A percentile compares a stretch with the other conserved stretches of the same genome.
These are phyloP conservation scores for Strobilomyces dryophilus DNA, from an alignment of 768 basidiomycete species.

Conservation along the genomic window DNA sequence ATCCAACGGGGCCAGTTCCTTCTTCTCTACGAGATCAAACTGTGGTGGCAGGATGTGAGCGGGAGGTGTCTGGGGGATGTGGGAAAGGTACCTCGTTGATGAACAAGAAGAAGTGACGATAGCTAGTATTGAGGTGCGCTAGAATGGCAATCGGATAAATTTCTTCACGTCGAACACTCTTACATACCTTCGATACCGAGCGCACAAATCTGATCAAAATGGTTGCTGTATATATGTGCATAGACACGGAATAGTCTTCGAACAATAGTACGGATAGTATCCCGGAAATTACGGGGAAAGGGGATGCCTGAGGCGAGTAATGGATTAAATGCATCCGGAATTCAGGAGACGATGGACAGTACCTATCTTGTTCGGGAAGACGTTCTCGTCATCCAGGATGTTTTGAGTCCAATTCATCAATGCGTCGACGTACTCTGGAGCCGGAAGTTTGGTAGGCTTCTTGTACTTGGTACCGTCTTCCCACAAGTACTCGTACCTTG, in stretches of 20 bases:
- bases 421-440: slow-evolving; percentile 94
- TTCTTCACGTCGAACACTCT: not conserved
- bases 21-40: slow-evolving; percentile 96
- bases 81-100: slow-evolving; percentile 76
- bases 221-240: slow-evolving; percentile 98
- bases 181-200: slow-evolving; percentile 90
- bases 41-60: slow-evolving; percentile 28
- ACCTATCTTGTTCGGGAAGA: slow-evolving; percentile 98
- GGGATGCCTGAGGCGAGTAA: slow-evolving; percentile 61
- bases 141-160: slow-evolving; percentile 1
- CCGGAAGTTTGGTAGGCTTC: slow-evolving; percentile 89
- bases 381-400: slow-evolving; percentile 83
- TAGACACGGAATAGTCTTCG: slow-evolving; percentile 95
- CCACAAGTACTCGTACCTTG: slow-evolving; percentile 92
- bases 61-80: not conserved
- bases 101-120: slow-evolving; percentile 96
- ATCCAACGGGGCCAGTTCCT: slow-evolving; percentile 90
- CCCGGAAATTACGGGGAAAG: slow-evolving; percentile 86
- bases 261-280: slow-evolving; percentile 88
- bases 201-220: slow-evolving; percentile 98
- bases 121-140: slow-evolving; percentile 99
- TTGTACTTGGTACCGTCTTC: slow-evolving; percentile 87
- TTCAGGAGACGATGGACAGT: slow-evolving; percentile 7
- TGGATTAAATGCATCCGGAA: slow-evolving; percentile 3
- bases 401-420: slow-evolving; percentile 99